phyloP scores from a whole-genome alignment of 2,329 filamentous ascomycete species.

The Aspergillus pseudoterreus region DNA sequence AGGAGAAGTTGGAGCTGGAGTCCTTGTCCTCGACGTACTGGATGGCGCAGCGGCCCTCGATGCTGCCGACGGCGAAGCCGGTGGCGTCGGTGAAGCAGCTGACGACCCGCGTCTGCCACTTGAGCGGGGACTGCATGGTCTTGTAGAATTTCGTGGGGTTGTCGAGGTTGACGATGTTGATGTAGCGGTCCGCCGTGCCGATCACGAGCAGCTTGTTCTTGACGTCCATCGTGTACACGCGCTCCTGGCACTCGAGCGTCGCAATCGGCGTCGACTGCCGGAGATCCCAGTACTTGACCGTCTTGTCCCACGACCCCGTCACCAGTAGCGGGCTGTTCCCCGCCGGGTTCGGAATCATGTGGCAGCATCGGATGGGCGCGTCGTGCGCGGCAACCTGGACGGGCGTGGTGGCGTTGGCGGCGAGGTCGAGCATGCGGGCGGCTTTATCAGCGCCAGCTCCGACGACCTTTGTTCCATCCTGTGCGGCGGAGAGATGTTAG shows the following conservation, averaged over 20 bases:
- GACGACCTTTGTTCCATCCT: constrained; percentile 89
- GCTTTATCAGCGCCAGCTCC: constrained; percentile 89
- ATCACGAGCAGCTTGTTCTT: constrained; percentile 84
- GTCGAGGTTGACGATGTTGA: constrained; percentile 89
- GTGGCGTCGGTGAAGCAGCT: constrained; percentile 90
- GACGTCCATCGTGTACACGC: constrained; percentile 83
- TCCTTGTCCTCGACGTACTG: constrained; percentile 99
- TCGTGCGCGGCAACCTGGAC: constrained; percentile 81
- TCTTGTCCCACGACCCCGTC: constrained; percentile 68
- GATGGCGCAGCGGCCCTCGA: constrained; percentile 95
- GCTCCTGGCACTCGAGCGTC: constrained; percentile 48
- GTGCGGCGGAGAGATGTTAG: constrained; percentile 9
- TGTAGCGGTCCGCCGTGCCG: constrained; percentile 90
- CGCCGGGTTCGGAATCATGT: constrained; percentile 66
- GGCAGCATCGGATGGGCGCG: constrained; percentile 71
- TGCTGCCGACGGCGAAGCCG: constrained; percentile 92
- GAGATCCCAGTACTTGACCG: constrained; percentile 56
- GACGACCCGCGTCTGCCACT: constrained; percentile 95
- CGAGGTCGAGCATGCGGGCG: constrained; percentile 81
- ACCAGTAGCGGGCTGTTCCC: constrained; percentile 70
- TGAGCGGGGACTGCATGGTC: constrained; percentile 89
- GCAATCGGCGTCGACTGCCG: constrained; percentile 47
- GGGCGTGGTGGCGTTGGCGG: constrained; percentile 49
- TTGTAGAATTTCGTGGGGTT: constrained; percentile 92
- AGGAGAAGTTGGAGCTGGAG: constrained; percentile 87